phyloP scores from a whole-genome alignment of 2,329 filamentous ascomycete species.

The Lachnellula subtilissima region DNA sequence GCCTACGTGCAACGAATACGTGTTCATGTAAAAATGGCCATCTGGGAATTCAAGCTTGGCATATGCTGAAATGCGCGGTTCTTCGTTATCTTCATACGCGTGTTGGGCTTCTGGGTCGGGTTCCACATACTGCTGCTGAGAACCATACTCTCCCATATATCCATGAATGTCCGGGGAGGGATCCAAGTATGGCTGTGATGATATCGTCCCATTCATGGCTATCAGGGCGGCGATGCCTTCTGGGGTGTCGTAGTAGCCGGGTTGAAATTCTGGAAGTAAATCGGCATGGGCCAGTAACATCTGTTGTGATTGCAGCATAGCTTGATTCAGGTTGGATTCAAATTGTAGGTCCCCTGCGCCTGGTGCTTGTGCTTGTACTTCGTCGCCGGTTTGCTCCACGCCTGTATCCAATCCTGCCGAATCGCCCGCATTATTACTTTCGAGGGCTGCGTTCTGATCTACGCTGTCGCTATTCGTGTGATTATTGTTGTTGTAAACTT shows the following conservation, averaged over 20 bases:
- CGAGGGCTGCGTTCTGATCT: background rate
- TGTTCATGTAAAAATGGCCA: slow-evolving; percentile 75
- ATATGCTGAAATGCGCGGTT: slow-evolving; percentile 38
- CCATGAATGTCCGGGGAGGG: slow-evolving; percentile 14
- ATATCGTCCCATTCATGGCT: background rate
- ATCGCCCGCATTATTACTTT: background rate
- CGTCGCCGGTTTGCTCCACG: background rate
- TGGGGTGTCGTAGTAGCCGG: background rate
- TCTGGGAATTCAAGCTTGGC: slow-evolving; percentile 66
- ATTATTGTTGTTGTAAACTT: background rate
- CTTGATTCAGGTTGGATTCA: background rate
- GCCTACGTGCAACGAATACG: slow-evolving; percentile 66
- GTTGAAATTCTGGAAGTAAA: background rate
- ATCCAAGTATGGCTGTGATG: slow-evolving; percentile 13
- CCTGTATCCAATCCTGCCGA: background rate
- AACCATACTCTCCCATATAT: background rate
- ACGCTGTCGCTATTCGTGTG: slow-evolving; percentile 1
- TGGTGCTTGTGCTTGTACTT: background rate
- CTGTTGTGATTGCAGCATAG: no score
- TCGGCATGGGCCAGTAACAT: background rate
- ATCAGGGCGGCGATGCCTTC: background rate
- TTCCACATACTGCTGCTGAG: background rate
- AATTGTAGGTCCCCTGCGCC: background rate
- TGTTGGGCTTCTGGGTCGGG: background rate
- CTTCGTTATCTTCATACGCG: background rate